Percentiles rank a stretch among this genome's conserved stretches.
Conservation (phyloP, 148 eudicot species). For the Amaranthus palmeri region DNA sequence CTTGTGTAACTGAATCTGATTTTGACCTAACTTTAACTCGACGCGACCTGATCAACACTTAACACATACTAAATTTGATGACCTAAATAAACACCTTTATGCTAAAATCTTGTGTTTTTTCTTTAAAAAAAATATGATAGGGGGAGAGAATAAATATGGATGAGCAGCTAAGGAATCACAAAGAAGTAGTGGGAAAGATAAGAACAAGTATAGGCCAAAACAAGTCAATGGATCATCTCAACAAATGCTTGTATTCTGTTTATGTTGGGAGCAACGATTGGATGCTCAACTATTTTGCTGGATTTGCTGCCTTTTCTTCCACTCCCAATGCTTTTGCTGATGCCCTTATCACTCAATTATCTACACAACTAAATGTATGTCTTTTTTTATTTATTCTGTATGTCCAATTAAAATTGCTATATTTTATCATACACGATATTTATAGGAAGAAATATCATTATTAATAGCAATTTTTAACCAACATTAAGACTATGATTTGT, state of each 20-base stretch:
- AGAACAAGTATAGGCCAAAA: constrained; percentile 13
- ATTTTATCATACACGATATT: too few relatives aligned
- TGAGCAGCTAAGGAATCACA: constrained; percentile 18
- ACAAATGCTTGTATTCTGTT: constrained; percentile 30
- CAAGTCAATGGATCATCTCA: constrained; percentile 1
- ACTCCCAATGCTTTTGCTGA: constrained; percentile 27
- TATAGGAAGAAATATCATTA: too few relatives aligned
- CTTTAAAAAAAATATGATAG: not conserved
- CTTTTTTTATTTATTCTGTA: too few relatives aligned
- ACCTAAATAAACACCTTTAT: too few relatives aligned
- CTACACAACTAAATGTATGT: constrained; percentile 26
- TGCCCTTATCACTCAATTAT: constrained; percentile 22
- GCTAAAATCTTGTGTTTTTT: too few relatives aligned
- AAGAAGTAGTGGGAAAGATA: constrained; percentile 23
- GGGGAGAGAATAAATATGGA: constrained; percentile 30
- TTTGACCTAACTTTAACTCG: too few relatives aligned
- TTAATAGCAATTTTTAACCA: too few relatives aligned
- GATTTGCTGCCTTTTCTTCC: not conserved
- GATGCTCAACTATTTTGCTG: constrained; percentile 29
- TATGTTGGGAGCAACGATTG: constrained; percentile 35
- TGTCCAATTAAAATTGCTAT: not conserved
- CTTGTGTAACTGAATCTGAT: too few relatives aligned
- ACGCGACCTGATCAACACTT: too few relatives aligned
- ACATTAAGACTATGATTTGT: too few relatives aligned
- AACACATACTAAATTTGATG: too few relatives aligned